These are phyloP conservation scores for Hirsutella minnesotensis DNA, from an alignment of 2,329 filamentous ascomycete genomes.

Conservation along the genomic window DNA sequence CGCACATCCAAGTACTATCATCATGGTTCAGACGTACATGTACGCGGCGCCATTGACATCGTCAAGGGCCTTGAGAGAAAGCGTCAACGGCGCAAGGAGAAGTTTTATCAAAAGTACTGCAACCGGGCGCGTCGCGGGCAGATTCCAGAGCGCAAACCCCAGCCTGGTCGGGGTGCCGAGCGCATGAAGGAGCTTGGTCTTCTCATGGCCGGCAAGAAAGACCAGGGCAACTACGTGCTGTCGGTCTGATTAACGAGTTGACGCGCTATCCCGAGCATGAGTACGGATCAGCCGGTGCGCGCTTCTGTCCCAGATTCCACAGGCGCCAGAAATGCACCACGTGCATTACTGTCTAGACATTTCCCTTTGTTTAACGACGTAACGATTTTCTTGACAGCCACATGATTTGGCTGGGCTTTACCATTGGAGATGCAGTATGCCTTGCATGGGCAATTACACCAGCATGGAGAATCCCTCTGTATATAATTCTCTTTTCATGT, in stretches of 20 bases:
- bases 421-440: not conserved
- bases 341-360: too few species aligned
- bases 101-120: slow-evolving; percentile 82
- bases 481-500: not conserved
- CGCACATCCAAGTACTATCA: slow-evolving; percentile 20
- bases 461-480: not conserved
- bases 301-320: too few species aligned
- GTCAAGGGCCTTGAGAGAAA: slow-evolving; percentile 94
- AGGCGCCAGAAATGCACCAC: too few species aligned
- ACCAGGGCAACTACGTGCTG: slow-evolving; percentile 64
- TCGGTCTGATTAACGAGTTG: slow-evolving; percentile 41
- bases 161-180: slow-evolving; percentile 79
- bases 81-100: slow-evolving; percentile 83
- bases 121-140: slow-evolving; percentile 65
- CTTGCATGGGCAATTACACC: not conserved
- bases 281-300: too few species aligned
- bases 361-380: too few species aligned
- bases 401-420: not conserved
- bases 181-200: slow-evolving; percentile 77
- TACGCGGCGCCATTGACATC: slow-evolving; percentile 92
- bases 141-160: slow-evolving; percentile 50
- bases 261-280: too few species aligned
- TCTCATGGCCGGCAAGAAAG: slow-evolving; percentile 71
- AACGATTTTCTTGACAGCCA: not conserved
- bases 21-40: slow-evolving; percentile 43